These are phyloP conservation scores for Leccinellum luteum DNA, from an alignment of 768 basidiomycete genomes.

Conservation along the genomic window DNA sequence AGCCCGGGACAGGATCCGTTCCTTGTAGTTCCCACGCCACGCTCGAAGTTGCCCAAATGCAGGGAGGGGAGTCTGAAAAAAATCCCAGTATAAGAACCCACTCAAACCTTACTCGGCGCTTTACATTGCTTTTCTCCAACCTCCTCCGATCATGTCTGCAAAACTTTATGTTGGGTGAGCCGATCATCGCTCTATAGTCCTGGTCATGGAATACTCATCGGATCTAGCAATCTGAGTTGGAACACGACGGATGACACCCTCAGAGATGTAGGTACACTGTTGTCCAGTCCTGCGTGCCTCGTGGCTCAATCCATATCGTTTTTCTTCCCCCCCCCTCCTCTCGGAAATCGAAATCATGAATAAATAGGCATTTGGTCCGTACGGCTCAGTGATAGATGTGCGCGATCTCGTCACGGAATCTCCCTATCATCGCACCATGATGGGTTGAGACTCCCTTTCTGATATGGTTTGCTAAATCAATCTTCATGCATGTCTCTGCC, in stretches of 20 bases:
- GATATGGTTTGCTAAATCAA: constrained; percentile 26
- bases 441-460: constrained; percentile 28
- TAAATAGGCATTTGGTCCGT: constrained; percentile 41
- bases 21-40: constrained; percentile 5
- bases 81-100: constrained; percentile 25
- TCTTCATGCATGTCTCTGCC: constrained; percentile 22
- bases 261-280: constrained; percentile 20
- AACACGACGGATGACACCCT: constrained; percentile 29
- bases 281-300: neutral
- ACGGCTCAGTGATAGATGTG: constrained; percentile 50
- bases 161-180: constrained; percentile 35
- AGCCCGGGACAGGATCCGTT: neutral
- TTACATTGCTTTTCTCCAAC: constrained; percentile 14
- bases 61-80: constrained; percentile 35
- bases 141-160: constrained; percentile 26
- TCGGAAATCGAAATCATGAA: neutral
- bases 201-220: neutral
- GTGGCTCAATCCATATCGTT: constrained; percentile 9
- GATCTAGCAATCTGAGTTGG: constrained; percentile 34
- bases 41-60: constrained; percentile 24
- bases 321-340: constrained; percentile 7
- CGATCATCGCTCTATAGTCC: neutral
- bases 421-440: constrained; percentile 30
- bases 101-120: constrained; percentile 16
- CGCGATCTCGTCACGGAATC: constrained; percentile 36